phyloP scores from a whole-genome alignment of 495 filamentous ascomycete species.

The Aspergillus heteromorphus region DNA sequence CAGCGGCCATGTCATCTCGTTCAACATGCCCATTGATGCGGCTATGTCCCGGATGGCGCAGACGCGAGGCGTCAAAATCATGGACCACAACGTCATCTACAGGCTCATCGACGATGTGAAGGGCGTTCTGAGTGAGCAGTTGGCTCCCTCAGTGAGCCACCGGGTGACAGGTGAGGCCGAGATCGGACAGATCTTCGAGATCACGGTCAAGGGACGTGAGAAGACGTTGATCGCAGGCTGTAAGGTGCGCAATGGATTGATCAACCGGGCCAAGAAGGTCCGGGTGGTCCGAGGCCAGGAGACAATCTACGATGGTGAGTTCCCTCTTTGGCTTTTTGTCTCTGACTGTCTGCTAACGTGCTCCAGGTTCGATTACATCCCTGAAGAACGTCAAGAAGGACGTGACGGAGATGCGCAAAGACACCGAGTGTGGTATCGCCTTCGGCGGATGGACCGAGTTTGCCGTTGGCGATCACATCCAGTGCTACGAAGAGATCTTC shows the following conservation, averaged over 20 bases:
- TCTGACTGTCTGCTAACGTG: neutral
- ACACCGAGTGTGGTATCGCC: constrained; percentile 83
- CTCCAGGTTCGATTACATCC: constrained; percentile 63
- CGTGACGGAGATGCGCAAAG: constrained; percentile 81
- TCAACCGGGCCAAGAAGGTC: constrained; percentile 58
- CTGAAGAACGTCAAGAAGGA: constrained; percentile 93
- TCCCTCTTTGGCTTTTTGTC: neutral
- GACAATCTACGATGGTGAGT: constrained; percentile 74
- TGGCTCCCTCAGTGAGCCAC: constrained; percentile 58
- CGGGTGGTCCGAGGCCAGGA: constrained; percentile 65
- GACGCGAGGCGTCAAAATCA: constrained; percentile 60
- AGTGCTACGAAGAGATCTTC: constrained; percentile 72
- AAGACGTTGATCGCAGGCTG: constrained; percentile 78
- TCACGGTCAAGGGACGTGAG: constrained; percentile 65
- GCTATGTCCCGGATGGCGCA: constrained; percentile 67
- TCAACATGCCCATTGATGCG: constrained; percentile 71
- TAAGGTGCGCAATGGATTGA: constrained; percentile 74
- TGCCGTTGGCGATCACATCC: constrained; percentile 74
- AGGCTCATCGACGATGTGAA: constrained; percentile 79
- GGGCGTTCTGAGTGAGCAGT: constrained; percentile 56
- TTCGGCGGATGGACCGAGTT: constrained; percentile 79
- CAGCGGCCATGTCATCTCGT: constrained; percentile 69
- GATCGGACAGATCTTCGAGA: constrained; percentile 73
- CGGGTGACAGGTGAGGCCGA: constrained; percentile 86
- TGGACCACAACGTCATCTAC: constrained; percentile 93